Conservation (phyloP, 305 asterid genomes). For the Fraxinus floribunda region DNA sequence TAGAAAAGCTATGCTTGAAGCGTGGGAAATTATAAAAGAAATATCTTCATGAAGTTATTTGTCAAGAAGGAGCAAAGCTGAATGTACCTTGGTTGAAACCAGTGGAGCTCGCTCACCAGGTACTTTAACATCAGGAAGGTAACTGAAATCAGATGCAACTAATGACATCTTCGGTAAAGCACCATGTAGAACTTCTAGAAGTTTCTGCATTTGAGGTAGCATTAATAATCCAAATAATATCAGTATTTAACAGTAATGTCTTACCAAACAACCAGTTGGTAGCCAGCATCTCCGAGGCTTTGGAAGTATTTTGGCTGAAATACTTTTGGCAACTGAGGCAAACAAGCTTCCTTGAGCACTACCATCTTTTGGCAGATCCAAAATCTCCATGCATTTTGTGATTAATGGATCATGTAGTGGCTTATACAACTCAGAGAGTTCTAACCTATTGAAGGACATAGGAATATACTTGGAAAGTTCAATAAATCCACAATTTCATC, state of each 20-base stretch:
- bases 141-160: conserved; percentile 92
- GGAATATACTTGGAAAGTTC: conserved; percentile 14
- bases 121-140: conserved; percentile 87
- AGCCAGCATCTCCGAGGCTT: conserved; percentile 96
- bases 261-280: conserved; percentile 95
- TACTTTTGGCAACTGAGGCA: conserved; percentile 41
- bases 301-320: conserved; percentile 71
- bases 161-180: conserved; percentile 98
- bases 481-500: conserved; percentile 6
- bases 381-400: conserved; percentile 68
- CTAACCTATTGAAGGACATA: conserved; percentile 47
- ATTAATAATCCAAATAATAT: conserved; percentile 10
- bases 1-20: background rate
- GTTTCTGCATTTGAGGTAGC: conserved; percentile 65
- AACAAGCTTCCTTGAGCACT: conserved; percentile 46
- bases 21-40: background rate
- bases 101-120: conserved; percentile 99
- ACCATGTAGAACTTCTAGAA: conserved; percentile 77
- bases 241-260: conserved; percentile 17
- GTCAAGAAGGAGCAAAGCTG: background rate
- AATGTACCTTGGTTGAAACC: conserved; percentile 79
- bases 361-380: conserved; percentile 60
- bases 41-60: background rate
- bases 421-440: conserved; percentile 68
- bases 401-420: conserved; percentile 76